Evolutionary conservation across 78 protist genomes (phyloP).

Genomic region (Capsaspora owczarzaki): DNA sequence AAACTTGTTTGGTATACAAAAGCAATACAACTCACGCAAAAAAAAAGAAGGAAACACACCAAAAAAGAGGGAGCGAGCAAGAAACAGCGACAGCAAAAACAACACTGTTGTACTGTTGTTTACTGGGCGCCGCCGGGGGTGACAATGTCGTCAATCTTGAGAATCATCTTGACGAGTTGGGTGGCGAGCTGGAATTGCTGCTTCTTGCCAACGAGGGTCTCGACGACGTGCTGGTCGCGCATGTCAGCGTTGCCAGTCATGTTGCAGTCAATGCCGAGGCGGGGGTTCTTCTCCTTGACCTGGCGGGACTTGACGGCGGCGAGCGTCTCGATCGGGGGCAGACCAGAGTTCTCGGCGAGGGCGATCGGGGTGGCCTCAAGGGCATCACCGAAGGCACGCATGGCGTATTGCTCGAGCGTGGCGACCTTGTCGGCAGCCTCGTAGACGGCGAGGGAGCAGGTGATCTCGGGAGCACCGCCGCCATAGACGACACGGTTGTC

Average conservation of each 20-base stretch:
- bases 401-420: slow-evolving; percentile 89
- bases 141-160: slow-evolving; percentile 96
- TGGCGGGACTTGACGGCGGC: slow-evolving; percentile 82
- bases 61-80: too few species aligned
- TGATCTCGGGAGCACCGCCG: slow-evolving; percentile 96
- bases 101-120: too few species aligned
- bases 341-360: slow-evolving; percentile 97
- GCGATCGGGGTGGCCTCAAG: slow-evolving; percentile 95
- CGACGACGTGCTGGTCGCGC: slow-evolving; percentile 88
- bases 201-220: slow-evolving; percentile 92
- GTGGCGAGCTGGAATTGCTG: slow-evolving; percentile 96
- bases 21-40: too few species aligned
- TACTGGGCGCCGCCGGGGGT: slow-evolving; percentile 9
- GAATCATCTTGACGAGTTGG: slow-evolving; percentile 98
- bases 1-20: too few species aligned
- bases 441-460: slow-evolving; percentile 77
- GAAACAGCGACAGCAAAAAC: too few species aligned
- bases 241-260: slow-evolving; percentile 50
- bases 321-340: slow-evolving; percentile 80
- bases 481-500: slow-evolving; percentile 94
- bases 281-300: slow-evolving; percentile 58
- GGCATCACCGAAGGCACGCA: slow-evolving; percentile 98
- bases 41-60: too few species aligned
- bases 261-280: slow-evolving; percentile 93
- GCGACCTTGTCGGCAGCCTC: slow-evolving; percentile 74